Evolutionary conservation across 2,329 filamentous ascomycete genomes (phyloP), one percentile per base, ranked within the genome.

Genomic region (Diatrype stigma): DNA sequence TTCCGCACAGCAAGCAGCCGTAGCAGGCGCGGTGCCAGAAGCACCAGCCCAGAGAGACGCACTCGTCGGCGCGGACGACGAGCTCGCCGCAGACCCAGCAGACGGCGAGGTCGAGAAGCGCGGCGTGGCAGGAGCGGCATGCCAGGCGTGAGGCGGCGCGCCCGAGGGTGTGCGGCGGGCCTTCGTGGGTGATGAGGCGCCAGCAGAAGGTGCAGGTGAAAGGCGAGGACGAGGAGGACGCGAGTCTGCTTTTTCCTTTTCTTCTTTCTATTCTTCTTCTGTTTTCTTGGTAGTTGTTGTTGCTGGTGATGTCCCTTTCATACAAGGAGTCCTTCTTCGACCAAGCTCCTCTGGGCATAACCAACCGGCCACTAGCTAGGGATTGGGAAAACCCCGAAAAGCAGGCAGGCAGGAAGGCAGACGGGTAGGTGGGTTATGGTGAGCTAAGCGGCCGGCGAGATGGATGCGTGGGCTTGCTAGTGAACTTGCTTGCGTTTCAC

Each of bases 121-220:
- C 70, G 7, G 65, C 56, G 63, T 76, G 73, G 64, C 80, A 84
- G 0, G 64, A 38, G 23, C 60, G 57, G 61, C 79, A 83, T 22
- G 75, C 70, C 3, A 82, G 75, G 2, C 78, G 74, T 2, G 72
- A 70, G 1, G 71, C 70, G 16, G 23, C 16, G 3, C 66, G 68
- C 10, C 78, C 78, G 2, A 82, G 62, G 17, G 76, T 62, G 44
- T 61, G 70, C 3, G 70, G 72, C 14, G 60, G 60, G 0, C 63
- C n/a, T n/a, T n/a, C 67, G 17, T 60, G 62, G 37, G 63, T 72
- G 37, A 63, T 72, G 10, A 69, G 60, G 48, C 70, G 70, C 70
- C 75, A 78, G 70, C 79, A 82, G 59, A 82, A 80, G 1, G 77
- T 81, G 60, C 80, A 83, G 19, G 76, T 75, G 64, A 81, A 82